Percentiles rank a stretch among this genome's conserved stretches.
These are phyloP conservation scores for Ascochyta rabiei DNA, from an alignment of 2,329 filamentous ascomycete species.

Conservation along the genomic window DNA sequence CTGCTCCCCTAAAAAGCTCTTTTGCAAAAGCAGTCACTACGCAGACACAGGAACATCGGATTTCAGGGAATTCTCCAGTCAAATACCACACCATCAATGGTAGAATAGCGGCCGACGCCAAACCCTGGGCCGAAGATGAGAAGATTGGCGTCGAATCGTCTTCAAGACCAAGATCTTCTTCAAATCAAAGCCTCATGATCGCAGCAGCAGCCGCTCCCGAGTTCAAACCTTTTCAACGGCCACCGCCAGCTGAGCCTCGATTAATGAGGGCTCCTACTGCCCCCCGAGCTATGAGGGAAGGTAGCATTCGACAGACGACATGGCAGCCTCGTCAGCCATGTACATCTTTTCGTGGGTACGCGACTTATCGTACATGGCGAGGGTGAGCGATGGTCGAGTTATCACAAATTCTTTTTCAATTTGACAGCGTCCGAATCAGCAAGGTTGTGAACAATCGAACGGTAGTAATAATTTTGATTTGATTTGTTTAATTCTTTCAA, in stretches of 20 bases:
- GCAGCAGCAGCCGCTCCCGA: neutral
- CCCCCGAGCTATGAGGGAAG: slow-evolving; percentile 7
- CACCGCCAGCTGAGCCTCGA: slow-evolving; percentile 4
- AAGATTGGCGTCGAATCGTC: neutral
- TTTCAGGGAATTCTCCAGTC: neutral
- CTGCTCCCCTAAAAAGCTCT: neutral
- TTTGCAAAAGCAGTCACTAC: neutral
- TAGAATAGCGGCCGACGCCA: neutral
- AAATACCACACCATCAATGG: neutral
- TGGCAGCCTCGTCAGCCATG: neutral
- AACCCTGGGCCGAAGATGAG: neutral
- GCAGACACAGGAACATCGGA: neutral
- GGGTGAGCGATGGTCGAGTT: neutral
- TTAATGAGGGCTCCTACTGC: slow-evolving; percentile 8
- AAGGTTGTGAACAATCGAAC: no score
- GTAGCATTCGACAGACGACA: neutral
- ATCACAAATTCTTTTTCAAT: neutral
- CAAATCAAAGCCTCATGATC: neutral
- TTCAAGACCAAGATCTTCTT: neutral
- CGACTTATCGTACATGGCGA: neutral
- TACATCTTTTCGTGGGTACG: neutral
- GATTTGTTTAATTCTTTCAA: no score
- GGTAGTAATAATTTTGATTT: no score
- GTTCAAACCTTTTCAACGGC: neutral
- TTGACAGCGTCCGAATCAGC: neutral